Percentiles rank a stretch among this genome's conserved stretches.
Conservation (phyloP, 495 filamentous ascomycete genomes). For the Lasiosphaeria ovina region DNA sequence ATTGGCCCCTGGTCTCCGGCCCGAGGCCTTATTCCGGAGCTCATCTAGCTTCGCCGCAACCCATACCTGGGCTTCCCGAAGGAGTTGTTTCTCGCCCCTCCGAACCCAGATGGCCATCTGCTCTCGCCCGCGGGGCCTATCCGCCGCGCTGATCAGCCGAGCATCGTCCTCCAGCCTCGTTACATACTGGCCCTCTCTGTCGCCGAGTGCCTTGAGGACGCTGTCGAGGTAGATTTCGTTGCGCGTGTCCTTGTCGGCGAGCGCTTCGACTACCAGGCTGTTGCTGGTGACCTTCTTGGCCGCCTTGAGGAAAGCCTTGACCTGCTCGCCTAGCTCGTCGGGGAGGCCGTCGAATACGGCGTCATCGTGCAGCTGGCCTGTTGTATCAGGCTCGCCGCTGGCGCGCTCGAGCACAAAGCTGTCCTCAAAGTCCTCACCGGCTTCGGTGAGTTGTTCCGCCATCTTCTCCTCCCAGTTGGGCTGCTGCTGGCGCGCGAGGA, state of each 20-base stretch:
- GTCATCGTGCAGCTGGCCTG: constrained; percentile 28
- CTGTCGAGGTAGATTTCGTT: constrained; percentile 38
- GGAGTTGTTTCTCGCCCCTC: constrained; percentile 75
- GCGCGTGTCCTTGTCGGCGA: constrained; percentile 40
- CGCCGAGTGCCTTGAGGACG: constrained; percentile 41
- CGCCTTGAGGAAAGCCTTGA: constrained; percentile 41
- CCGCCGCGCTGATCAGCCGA: constrained; percentile 39
- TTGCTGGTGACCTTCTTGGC: constrained; percentile 34
- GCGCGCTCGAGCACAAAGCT: constrained; percentile 46
- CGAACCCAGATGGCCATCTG: constrained; percentile 74
- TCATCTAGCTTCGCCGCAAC: constrained; percentile 16
- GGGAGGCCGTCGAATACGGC: constrained; percentile 35
- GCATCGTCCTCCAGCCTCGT: constrained; percentile 65
- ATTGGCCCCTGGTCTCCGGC: constrained; percentile 1
- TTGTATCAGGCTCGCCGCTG: constrained; percentile 38
- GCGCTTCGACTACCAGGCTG: constrained; percentile 16
- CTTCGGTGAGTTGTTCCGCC: constrained; percentile 24
- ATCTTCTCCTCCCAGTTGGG: constrained; percentile 37
- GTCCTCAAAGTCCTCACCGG: constrained; percentile 42
- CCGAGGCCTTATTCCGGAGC: constrained; percentile 2
- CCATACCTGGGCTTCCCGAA: constrained; percentile 44
- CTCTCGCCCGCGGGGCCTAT: constrained; percentile 37
- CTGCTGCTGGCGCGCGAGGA: constrained; percentile 40
- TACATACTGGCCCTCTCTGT: constrained; percentile 54
- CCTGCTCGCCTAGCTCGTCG: constrained; percentile 37